Evolutionary conservation across 2,329 filamentous ascomycete genomes (phyloP).

Genomic region (Aureobasidium zeae): DNA sequence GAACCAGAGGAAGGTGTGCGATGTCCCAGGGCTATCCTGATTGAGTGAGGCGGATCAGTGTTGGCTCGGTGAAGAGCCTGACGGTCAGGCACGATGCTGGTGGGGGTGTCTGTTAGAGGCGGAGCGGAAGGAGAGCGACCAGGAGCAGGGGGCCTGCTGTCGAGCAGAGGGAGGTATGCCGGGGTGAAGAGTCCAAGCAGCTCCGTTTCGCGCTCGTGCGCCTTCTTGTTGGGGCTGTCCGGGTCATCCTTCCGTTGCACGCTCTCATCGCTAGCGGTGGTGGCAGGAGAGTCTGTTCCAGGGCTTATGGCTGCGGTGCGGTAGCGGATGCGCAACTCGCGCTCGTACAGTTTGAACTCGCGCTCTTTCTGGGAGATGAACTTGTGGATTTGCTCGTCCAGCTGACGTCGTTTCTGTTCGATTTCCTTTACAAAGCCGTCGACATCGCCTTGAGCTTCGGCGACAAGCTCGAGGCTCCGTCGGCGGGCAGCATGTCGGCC

Average conservation of each 20-base stretch:
- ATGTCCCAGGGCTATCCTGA: slow-evolving; percentile 21
- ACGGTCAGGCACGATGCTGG: slow-evolving; percentile 5
- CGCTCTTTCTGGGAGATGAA: slow-evolving; percentile 31
- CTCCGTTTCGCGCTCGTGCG: slow-evolving; percentile 25
- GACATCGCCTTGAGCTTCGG: slow-evolving; percentile 18
- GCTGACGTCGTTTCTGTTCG: slow-evolving; percentile 29
- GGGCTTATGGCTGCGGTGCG: not conserved
- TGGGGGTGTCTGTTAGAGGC: slow-evolving; percentile 2
- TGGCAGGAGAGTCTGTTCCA: not conserved
- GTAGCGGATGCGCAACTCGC: slow-evolving; percentile 23
- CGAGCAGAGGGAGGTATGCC: slow-evolving; percentile 27
- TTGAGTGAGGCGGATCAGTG: slow-evolving; percentile 22
- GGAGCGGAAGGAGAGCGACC: slow-evolving; percentile 25
- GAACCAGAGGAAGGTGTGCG: slow-evolving; percentile 30
- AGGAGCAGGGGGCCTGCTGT: slow-evolving; percentile 19
- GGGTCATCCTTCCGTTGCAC: not conserved
- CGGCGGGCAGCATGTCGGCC: slow-evolving; percentile 16
- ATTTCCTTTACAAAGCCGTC: slow-evolving; percentile 23
- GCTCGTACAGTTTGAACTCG: slow-evolving; percentile 30
- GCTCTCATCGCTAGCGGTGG: not conserved
- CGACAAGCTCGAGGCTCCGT: slow-evolving; percentile 16
- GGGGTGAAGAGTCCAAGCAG: slow-evolving; percentile 31
- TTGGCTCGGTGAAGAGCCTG: slow-evolving; percentile 20
- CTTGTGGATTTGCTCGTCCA: slow-evolving; percentile 32
- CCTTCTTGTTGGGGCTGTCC: slow-evolving; percentile 1